Evolutionary conservation across 257 asterid species (phyloP).

Genomic region (Petunia axillaris): DNA sequence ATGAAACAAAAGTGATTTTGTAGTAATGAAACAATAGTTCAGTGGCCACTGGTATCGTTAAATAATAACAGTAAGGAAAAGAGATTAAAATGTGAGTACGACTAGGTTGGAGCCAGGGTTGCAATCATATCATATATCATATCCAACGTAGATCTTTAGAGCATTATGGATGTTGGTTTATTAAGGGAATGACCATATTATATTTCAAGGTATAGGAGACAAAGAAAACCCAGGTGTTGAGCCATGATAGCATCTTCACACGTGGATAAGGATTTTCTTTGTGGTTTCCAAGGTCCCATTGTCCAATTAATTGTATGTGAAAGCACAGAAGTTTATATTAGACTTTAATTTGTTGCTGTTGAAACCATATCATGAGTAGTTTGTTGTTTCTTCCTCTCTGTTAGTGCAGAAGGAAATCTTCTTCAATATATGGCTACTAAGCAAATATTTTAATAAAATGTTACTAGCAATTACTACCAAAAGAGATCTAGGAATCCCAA

Average conservation of each 20-base stretch:
- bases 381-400: not conserved
- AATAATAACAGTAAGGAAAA: no score
- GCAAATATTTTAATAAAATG: slow-evolving; percentile 24
- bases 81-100: no score
- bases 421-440: slow-evolving; percentile 1
- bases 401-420: slow-evolving; percentile 30
- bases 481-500: slow-evolving; percentile 40
- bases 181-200: slow-evolving; percentile 14
- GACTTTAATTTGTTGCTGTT: not conserved
- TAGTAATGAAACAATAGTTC: no score
- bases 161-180: slow-evolving; percentile 30
- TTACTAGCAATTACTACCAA: not conserved
- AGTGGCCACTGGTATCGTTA: no score
- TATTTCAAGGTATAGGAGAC: slow-evolving; percentile 34
- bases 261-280: slow-evolving; percentile 45
- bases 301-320: slow-evolving; percentile 34
- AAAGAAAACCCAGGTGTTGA: slow-evolving; percentile 31
- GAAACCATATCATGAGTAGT: not conserved
- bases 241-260: slow-evolving; percentile 48
- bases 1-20: no score
- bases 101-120: no score
- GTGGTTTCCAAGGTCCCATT: slow-evolving; percentile 40
- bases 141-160: slow-evolving; percentile 43
- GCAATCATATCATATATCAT: slow-evolving; percentile 12
- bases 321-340: not conserved